These are phyloP conservation scores for Naganishia friedmannii DNA, from an alignment of 768 basidiomycete species.

Conservation along the genomic window DNA sequence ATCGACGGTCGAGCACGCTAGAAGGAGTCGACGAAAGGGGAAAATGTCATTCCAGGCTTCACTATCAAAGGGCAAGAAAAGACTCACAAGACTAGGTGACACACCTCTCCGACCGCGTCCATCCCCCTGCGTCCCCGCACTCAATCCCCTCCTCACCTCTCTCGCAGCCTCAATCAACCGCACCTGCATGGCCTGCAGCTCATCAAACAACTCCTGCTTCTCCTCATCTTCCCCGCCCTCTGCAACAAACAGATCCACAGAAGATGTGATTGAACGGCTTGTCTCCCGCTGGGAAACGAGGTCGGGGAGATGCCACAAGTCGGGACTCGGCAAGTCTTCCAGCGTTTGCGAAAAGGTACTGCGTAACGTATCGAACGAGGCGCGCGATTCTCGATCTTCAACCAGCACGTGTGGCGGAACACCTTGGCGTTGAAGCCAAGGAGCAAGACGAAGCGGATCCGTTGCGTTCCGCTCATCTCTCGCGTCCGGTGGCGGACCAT, in stretches of 20 bases:
- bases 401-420: background rate
- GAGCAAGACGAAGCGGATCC: background rate
- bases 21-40: too few relatives aligned
- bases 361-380: background rate
- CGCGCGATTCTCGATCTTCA: too few relatives aligned
- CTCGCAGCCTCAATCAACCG: constrained; percentile 20
- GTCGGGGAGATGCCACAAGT: background rate
- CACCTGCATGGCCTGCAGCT: constrained; percentile 28
- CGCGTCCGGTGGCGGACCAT: background rate
- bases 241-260: background rate
- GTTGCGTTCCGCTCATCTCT: background rate
- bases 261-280: background rate
- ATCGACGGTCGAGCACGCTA: constrained; percentile 15
- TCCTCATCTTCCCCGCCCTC: constrained; percentile 8
- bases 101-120: background rate
- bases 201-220: constrained; percentile 17
- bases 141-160: constrained; percentile 14
- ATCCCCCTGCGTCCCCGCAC: background rate
- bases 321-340: background rate
- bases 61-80: too few relatives aligned
- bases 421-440: background rate
- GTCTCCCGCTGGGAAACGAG: background rate
- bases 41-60: too few relatives aligned
- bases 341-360: background rate
- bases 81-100: constrained; percentile 7